Evolutionary conservation across 208 protist species (phyloP).

Genomic region (Acanthamoeba lenticulata): DNA sequence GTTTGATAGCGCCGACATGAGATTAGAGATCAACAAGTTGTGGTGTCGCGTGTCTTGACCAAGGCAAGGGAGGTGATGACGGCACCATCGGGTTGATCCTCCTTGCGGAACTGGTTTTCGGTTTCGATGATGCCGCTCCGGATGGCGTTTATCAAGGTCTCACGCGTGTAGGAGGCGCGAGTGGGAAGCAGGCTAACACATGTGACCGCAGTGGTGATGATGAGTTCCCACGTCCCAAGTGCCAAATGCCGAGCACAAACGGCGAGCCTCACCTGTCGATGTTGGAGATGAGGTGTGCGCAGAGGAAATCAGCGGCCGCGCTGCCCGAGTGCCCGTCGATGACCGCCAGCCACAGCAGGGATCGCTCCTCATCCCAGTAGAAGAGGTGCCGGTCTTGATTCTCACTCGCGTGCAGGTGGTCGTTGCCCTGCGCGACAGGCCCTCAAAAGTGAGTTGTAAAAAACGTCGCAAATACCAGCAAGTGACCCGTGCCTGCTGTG

Average conservation of each 20-base stretch:
- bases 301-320: background rate
- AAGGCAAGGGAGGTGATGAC: no score
- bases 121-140: background rate
- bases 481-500: background rate
- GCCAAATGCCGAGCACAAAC: background rate
- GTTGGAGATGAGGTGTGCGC: background rate
- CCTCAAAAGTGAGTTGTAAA: no score
- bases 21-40: no score
- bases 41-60: no score
- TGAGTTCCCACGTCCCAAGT: background rate
- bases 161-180: background rate
- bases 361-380: constrained; percentile 13
- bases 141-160: background rate
- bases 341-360: constrained; percentile 22
- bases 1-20: no score
- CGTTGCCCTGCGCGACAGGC: constrained; percentile 12
- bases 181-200: background rate
- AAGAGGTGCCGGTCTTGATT: constrained; percentile 28
- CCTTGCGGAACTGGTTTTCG: constrained; percentile 19
- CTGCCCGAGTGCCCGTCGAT: constrained; percentile 35
- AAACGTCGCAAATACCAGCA: no score
- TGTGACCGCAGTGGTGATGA: background rate
- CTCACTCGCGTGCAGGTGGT: background rate
- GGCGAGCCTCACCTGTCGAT: background rate
- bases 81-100: constrained; percentile 11